Evolutionary conservation across 1,139 yeast species (phyloP), one percentile per base, ranked within the genome.

Genomic region (Citeromyces hawaiiensis): DNA sequence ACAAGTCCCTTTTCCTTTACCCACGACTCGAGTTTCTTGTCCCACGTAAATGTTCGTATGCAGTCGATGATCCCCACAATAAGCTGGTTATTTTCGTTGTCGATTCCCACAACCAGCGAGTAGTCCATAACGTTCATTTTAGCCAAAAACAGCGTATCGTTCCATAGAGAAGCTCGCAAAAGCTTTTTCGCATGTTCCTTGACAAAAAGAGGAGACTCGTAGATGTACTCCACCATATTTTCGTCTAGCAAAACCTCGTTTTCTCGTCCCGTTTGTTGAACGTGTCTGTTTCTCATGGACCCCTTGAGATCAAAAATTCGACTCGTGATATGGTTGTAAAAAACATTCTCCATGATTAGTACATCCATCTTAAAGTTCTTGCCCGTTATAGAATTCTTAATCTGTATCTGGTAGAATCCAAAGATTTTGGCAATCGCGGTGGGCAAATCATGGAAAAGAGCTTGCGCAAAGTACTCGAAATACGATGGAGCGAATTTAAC

Each of bases 81-180:
- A 35, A 88, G 64, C 40, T 78, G 76, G 44, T 71, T 70, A 38
- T 72, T 70, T 32, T 75, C 77, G 38, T 76, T 75, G 51, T 83
- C 93, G 38, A 93, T 83, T 0, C 97, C 98, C 45, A 93, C 81
- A 13, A 93, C 95, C 48, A 93, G 65, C 1, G 97, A 88, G 53
- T 93, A 93, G 59, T 93, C 99, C 99, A 93, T 93, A 10, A 93
- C 97, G 53, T 93, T 94, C 96, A 91, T 87, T 48, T 94, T 94
- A 11, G 95, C 91, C 40, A 93, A 64, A 56, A 91, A 93, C 30
- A 93, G 64, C 0, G 98, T 91, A 52, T 93, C 99, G 54, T 93
- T 93, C 77, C 94, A 91, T 33, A 93, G 61, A 0, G 96, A 87
- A 0, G 96, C 91, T 36, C 95, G 63, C 41, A 93, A 59, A 36